A percentile compares a stretch with the other conserved stretches of the same genome.
Evolutionary conservation across 2,329 filamentous ascomycete species (phyloP).

Genomic region (Alternaria brassicae): DNA sequence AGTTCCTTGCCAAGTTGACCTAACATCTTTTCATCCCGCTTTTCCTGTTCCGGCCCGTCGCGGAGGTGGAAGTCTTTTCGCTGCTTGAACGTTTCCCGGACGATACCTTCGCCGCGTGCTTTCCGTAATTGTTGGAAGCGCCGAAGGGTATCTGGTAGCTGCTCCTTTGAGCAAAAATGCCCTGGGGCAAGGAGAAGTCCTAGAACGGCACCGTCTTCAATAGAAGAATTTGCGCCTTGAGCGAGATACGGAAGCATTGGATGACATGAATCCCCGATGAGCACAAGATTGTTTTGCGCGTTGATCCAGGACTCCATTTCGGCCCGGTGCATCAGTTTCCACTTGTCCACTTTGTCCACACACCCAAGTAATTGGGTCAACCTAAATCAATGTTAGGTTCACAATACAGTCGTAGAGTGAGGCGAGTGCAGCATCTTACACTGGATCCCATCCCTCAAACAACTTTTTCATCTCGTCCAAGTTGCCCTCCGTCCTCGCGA

Average conservation of each 20-base stretch:
- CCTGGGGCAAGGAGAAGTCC: constrained; percentile 59
- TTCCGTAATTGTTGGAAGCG: constrained; percentile 58
- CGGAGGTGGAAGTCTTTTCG: constrained; percentile 52
- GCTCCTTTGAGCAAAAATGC: constrained; percentile 21
- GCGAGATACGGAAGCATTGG: constrained; percentile 47
- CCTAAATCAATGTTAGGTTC: constrained; percentile 16
- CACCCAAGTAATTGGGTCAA: constrained; percentile 41
- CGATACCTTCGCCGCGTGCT: constrained; percentile 62
- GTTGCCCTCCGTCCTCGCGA: constrained; percentile 61
- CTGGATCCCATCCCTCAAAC: constrained; percentile 71
- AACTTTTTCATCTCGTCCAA: constrained; percentile 67
- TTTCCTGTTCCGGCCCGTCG: constrained; percentile 63
- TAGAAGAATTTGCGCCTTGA: constrained; percentile 66
- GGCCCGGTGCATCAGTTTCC: constrained; percentile 68
- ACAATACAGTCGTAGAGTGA: constrained; percentile 35
- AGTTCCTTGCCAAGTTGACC: constrained; percentile 62
- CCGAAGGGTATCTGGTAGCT: constrained; percentile 50
- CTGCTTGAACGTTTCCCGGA: constrained; percentile 66
- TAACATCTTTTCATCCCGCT: constrained; percentile 64
- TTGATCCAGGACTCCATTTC: constrained; percentile 49
- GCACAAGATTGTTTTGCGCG: constrained; percentile 64
- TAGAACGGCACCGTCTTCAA: constrained; percentile 73
- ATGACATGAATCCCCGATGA: constrained; percentile 44
- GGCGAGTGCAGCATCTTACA: constrained; percentile 49
- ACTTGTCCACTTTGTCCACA: constrained; percentile 69